phyloP scores from a whole-genome alignment of 257 asterid species.

The Jacaranda mimosifolia region DNA sequence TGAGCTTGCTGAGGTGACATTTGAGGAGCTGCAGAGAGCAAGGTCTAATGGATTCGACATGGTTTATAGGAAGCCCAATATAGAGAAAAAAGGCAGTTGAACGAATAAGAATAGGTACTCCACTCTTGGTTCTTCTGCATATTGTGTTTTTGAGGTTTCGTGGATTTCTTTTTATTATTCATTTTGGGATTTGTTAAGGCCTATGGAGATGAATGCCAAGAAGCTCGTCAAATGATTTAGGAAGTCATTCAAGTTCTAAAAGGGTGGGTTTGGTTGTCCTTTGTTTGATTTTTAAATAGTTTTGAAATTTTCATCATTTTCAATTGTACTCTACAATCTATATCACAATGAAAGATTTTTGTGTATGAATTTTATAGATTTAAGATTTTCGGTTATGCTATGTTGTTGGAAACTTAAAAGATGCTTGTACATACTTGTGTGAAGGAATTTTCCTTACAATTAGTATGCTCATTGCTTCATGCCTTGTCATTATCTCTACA shows the following conservation, averaged over 20 bases:
- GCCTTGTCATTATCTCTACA: background rate
- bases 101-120: constrained; percentile 85
- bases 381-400: background rate
- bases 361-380: background rate
- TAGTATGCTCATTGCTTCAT: background rate
- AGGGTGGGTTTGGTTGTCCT: constrained; percentile 46
- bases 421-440: background rate
- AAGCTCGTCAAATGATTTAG: constrained; percentile 82
- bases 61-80: constrained; percentile 55
- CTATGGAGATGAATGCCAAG: constrained; percentile 91
- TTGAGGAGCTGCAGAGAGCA: constrained; percentile 90
- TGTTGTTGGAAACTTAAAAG: background rate
- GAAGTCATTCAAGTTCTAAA: constrained; percentile 85
- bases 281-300: background rate
- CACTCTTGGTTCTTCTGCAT: background rate
- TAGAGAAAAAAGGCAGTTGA: constrained; percentile 63
- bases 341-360: background rate
- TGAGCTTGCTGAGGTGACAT: constrained; percentile 88
- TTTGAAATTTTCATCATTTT: background rate
- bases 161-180: background rate
- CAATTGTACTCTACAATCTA: background rate
- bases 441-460: background rate
- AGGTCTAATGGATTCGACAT: constrained; percentile 85
- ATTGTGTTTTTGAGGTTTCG: background rate
- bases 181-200: constrained; percentile 57